Conservation (phyloP, 306 rosid species). For the Delonix regia region DNA sequence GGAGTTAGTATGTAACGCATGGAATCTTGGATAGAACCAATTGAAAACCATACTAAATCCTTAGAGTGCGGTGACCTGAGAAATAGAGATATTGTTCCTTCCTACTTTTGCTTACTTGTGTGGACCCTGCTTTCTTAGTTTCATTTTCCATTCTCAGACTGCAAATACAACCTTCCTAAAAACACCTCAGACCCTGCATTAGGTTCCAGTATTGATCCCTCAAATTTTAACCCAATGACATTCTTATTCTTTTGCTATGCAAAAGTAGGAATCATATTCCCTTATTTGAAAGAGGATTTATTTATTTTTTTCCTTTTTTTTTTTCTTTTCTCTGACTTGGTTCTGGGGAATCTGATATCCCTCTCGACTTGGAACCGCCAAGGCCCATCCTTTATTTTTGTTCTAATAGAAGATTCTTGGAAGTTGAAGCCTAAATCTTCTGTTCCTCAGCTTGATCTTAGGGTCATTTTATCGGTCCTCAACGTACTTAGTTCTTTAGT, state of each 20-base stretch:
- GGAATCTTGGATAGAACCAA: slow-evolving; percentile 59
- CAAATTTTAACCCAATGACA: slow-evolving; percentile 38
- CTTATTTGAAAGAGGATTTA: slow-evolving; percentile 45
- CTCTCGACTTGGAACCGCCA: slow-evolving; percentile 52
- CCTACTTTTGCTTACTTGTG: slow-evolving; percentile 41
- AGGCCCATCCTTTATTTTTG: slow-evolving; percentile 39
- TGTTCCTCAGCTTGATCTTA: slow-evolving; percentile 31
- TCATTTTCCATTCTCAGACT: slow-evolving; percentile 44
- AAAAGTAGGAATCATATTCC: slow-evolving; percentile 78
- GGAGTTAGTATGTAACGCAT: slow-evolving; percentile 35
- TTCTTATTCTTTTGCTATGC: slow-evolving; percentile 53
- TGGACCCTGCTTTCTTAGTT: slow-evolving; percentile 43
- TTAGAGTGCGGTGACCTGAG: slow-evolving; percentile 53
- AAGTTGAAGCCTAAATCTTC: slow-evolving; percentile 22
- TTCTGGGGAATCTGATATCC: slow-evolving; percentile 48
- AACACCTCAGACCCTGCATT: slow-evolving; percentile 46
- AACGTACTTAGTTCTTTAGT: slow-evolving; percentile 30
- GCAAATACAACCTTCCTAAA: slow-evolving; percentile 34
- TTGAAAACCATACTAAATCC: slow-evolving; percentile 44
- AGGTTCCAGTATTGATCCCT: slow-evolving; percentile 62
- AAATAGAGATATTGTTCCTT: slow-evolving; percentile 54
- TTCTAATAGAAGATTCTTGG: slow-evolving; percentile 55
- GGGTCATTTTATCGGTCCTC: slow-evolving; percentile 30
- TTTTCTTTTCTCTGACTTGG: slow-evolving; percentile 40
- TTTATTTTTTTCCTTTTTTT: slow-evolving; percentile 18